Conservation (phyloP, 106 monocot genomes). For the Cymbidium sinense region DNA sequence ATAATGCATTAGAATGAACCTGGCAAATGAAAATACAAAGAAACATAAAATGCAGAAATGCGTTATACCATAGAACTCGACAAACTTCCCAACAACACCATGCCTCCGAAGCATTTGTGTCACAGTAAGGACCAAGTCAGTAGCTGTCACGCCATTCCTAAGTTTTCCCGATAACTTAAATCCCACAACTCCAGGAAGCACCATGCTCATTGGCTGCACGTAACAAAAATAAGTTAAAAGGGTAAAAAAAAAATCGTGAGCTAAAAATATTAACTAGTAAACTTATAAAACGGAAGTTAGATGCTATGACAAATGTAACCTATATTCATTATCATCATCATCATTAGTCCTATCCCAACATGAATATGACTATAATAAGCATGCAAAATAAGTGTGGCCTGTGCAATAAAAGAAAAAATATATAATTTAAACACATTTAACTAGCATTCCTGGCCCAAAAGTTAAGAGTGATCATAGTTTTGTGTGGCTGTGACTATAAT, state of each 20-base stretch:
- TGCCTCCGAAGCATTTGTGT: slow-evolving; percentile 87
- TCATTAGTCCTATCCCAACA: neutral
- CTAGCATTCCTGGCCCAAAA: neutral
- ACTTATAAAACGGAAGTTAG: neutral
- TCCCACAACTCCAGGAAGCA: slow-evolving; percentile 87
- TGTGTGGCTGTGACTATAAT: neutral
- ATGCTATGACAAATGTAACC: neutral
- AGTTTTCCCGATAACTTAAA: slow-evolving; percentile 77
- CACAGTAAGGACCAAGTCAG: slow-evolving; percentile 82
- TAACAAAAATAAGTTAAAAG: neutral
- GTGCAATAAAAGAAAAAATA: neutral
- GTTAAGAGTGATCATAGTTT: neutral
- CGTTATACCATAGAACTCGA: slow-evolving; percentile 80
- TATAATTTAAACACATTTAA: neutral
- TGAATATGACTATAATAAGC: neutral
- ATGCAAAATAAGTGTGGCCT: neutral
- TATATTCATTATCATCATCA: neutral
- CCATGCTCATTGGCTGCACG: slow-evolving; percentile 95
- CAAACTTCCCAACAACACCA: slow-evolving; percentile 92
- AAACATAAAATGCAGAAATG: neutral
- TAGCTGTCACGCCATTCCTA: slow-evolving; percentile 80
- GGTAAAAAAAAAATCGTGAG: neutral
- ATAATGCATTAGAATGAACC: neutral
- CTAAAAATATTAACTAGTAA: neutral
- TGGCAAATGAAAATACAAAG: neutral